Evolutionary conservation across 768 basidiomycete genomes (phyloP).

Genomic region (Pisolithus orientalis): DNA sequence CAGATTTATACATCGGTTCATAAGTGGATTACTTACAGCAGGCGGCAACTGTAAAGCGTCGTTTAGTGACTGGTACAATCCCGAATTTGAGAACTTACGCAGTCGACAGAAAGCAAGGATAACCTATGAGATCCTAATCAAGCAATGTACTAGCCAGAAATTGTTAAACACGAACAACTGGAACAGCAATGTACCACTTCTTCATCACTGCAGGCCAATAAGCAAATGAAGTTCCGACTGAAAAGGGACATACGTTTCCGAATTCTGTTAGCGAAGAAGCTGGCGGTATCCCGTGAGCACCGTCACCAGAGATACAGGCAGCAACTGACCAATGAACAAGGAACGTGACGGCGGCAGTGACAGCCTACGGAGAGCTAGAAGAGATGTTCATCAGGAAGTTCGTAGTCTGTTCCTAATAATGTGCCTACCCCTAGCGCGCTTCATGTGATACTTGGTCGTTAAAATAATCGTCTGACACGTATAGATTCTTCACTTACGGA

Average conservation of each 20-base stretch:
- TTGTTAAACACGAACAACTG: slow-evolving; percentile 15
- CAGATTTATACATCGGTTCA: neutral
- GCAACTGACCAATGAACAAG: slow-evolving; percentile 26
- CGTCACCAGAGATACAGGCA: neutral
- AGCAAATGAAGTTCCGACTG: neutral
- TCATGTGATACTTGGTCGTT: neutral
- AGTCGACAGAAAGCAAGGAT: slow-evolving; percentile 30
- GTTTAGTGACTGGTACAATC: neutral
- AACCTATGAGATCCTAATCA: slow-evolving; percentile 7
- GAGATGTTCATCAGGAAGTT: neutral
- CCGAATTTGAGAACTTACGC: slow-evolving; percentile 12
- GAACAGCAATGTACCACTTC: slow-evolving; percentile 26
- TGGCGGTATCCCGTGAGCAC: neutral
- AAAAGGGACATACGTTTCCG: slow-evolving; percentile 21
- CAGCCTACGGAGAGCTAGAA: slow-evolving; percentile 27
- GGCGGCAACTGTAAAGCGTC: slow-evolving; percentile 17
- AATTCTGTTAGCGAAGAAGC: slow-evolving; percentile 30
- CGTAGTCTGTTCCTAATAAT: neutral
- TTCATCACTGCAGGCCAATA: slow-evolving; percentile 21
- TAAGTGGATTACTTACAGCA: slow-evolving; percentile 15
- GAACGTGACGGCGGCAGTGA: slow-evolving; percentile 26
- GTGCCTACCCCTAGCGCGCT: slow-evolving; percentile 25
- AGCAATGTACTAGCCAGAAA: neutral
- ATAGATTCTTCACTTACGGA: slow-evolving; percentile 13
- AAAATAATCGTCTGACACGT: too few species aligned